Base-by-base conservation (phyloP, 1,139 yeast species). In the Lodderomyces pseudojiufengensis region DNA sequence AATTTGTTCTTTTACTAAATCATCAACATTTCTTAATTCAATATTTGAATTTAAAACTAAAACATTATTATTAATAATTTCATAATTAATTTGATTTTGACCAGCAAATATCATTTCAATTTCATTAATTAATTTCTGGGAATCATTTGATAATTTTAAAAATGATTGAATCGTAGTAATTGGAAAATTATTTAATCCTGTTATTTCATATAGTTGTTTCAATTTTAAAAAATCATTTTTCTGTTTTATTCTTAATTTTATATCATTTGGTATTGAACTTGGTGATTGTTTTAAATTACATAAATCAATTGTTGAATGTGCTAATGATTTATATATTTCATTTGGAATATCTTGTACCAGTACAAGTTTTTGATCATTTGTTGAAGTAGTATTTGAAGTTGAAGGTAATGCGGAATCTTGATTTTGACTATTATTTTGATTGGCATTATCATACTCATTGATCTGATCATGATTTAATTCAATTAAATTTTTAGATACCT, bases 41-140 rank as follows among this genome's bases (percentile, higher is more conserved):
- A 5, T 18, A 11, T 11, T 18, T 5, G 5, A 7, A 18, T 7
- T 18, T 11, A 28, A 20, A 18, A 28, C 12, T 20, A 28, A 18
- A 13, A 28, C 31, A 18, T 18, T 18, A 6, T 28, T 24, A 11
- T 28, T 16, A 23, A 11, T 16, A 20, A 28, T 28, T 11, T 28
- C 31, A 11, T n/a, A 28, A 21, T 28, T n/a, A 11, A 28, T 23
- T 24, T 23, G 12, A 12, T 28, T 16, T 28, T 28, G 31, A 10
- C 31, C 31, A 9, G 24, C 31, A 28, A 28, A 28, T 9, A 28
- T 12, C 15, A 24, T 16, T 6, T 23, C 5, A 10, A 20, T 24
- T 8, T 28, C 31, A 8, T 28, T 24, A 5, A 5, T 18, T 18
- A 18, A 7, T 18, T 18, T 5, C 7, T 5, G 20, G 8, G 20